Base-by-base conservation (phyloP, 1,139 yeast genomes). In the Candida labiduridarum region DNA sequence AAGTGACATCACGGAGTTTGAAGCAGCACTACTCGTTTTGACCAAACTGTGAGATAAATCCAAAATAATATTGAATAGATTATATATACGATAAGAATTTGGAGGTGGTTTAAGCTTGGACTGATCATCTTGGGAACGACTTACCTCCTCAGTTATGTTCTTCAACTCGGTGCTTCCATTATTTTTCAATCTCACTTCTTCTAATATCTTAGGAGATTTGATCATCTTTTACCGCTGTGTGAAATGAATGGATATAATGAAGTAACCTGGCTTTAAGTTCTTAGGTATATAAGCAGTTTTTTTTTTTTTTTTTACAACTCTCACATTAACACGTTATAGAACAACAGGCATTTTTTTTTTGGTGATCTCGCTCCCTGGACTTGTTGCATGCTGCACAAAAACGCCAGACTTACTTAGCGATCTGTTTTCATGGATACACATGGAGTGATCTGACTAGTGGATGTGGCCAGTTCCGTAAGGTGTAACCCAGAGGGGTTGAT, bases 131-230 rank as follows among this genome's bases (percentile, higher is more conserved):
- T 31, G 16, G 14, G 40, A 16, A 19, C 46, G n/a, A 16, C 35
- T 41, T 1, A 42, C 47, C 38, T 52, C 51, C 15, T 41, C 38
- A 12, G 55, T 54, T 10, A 54, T 45, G 42, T 54, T 48, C 19
- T 43, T 50, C 14, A 54, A 41, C 12, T 52, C 18, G n/a, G 46
- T 48, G n/a, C 43, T 49, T 22, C 48, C 52, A 7, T 48, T 35
- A 43, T 47, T 51, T 44, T 49, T 51, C 16, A 49, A 40, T 45
- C 57, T 39, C 19, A 55, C 56, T 45, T 46, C 49, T 15, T 54
- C 56, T 16, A 39, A 41, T 41, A 55, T 55, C 35, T 47, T 50
- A 1, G 56, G 55, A 18, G 56, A 49, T 33, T 44, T 45, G 31
- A 52, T 43, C 51, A 46, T 53, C 14, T 18, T 45, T 15, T 38